Evolutionary conservation across 1,139 yeast genomes (phyloP).

Genomic region (Kodamaea arcana): DNA sequence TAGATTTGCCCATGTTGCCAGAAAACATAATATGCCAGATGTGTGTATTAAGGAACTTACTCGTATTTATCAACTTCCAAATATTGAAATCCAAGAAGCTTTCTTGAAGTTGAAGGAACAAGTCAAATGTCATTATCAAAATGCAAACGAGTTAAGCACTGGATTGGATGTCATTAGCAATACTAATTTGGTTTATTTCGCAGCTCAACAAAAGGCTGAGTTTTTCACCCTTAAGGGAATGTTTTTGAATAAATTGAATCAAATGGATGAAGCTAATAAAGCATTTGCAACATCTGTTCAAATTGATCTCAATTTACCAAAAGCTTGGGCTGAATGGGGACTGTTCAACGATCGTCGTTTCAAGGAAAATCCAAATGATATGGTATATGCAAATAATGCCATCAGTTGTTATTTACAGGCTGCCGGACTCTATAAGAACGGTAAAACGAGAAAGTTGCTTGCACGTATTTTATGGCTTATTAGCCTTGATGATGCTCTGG

Average conservation of each 20-base stretch:
- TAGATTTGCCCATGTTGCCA: conserved; percentile 96
- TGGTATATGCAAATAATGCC: conserved; percentile 88
- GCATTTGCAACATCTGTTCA: conserved; percentile 98
- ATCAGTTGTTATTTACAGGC: conserved; percentile 96
- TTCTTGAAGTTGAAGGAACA: conserved; percentile 93
- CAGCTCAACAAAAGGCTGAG: conserved; percentile 96
- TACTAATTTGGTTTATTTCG: conserved; percentile 92
- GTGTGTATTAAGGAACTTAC: conserved; percentile 92
- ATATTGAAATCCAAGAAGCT: conserved; percentile 97
- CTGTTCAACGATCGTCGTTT: conserved; percentile 85
- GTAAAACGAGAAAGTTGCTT: conserved; percentile 80
- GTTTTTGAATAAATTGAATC: conserved; percentile 88
- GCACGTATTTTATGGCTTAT: conserved; percentile 93
- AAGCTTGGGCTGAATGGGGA: conserved; percentile 99
- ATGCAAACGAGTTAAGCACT: conserved; percentile 78
- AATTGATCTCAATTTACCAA: conserved; percentile 86
- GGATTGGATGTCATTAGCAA: conserved; percentile 96
- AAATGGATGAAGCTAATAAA: conserved; percentile 92
- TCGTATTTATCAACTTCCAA: conserved; percentile 91
- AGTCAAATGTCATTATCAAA: conserved; percentile 95
- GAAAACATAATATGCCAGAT: conserved; percentile 95
- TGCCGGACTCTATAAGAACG: conserved; percentile 91
- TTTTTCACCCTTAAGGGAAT: conserved; percentile 96
- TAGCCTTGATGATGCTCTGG: conserved; percentile 82
- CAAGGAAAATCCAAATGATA: conserved; percentile 79